Evolutionary conservation across 345 rosid genomes (phyloP), one percentile per base, ranked within the genome.

Genomic region (Eucalyptus pauciflora): DNA sequence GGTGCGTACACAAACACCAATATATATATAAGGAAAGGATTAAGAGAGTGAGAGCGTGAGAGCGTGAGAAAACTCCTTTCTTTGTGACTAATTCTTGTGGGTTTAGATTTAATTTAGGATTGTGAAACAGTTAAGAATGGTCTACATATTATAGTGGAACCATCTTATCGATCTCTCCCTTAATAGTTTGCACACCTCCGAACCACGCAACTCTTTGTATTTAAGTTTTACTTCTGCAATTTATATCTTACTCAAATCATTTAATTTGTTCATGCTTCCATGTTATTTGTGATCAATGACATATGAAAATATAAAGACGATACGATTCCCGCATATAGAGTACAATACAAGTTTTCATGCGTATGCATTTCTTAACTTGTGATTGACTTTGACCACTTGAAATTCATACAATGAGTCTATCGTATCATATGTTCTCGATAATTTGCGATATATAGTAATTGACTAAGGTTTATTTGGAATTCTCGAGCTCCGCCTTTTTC

Each of bases 371-470:
- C 16, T 60, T 62, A 29, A 29, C 17, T 62, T 29, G 71, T 3
- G 71, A 62, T 27, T 62, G 71, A 62, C 8, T 13, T 62, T 29
- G 17, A 25, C n/a, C 67, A 25, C n/a, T 60, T 60, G 29, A 60
- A 25, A 60, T 60, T 60, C 31, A 52, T 52, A 18, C 2, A 7
- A 52, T 7, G 56, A 58, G 7, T 25, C 67, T 60, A 25, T 60
- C 4, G 6, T 5, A 60, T 25, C n/a, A 60, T 24, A 60, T 25
- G 25, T 25, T 60, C 0, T 60, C 0, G 6, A 10, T 25, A 60
- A 25, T 24, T 24, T 11, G 31, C 0, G 0, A 25, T 60, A 60
- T 60, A 60, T 60, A 60, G 14, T 25, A 60, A 60, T 60, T n/a
- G 56, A 60, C 67, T 60, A 60, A 25, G n/a, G 31, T 60, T 60